These are phyloP conservation scores for Arctostaphylos glauca DNA, from an alignment of 148 eudicot genomes.

Conservation along the genomic window DNA sequence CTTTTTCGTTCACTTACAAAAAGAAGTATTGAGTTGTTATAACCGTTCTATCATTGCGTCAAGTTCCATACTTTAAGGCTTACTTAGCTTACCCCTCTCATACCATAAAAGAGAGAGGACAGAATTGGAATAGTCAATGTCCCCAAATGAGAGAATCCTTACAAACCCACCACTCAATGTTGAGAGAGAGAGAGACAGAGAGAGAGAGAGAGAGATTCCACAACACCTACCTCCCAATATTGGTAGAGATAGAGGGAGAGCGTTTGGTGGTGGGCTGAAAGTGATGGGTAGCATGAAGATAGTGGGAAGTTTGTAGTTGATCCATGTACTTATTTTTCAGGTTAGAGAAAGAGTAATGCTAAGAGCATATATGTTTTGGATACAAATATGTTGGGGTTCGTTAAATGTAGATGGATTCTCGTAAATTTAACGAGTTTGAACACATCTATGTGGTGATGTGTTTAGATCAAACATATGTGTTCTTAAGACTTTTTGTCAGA, in stretches of 20 bases:
- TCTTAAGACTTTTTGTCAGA: no score
- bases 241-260: neutral
- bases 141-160: neutral
- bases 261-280: conserved; percentile 8
- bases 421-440: no score
- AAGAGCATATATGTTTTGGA: no score
- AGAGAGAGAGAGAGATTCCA: conserved; percentile 2
- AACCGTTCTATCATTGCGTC: neutral
- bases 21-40: neutral
- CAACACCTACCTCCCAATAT: neutral
- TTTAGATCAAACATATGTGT: no score
- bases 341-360: no score
- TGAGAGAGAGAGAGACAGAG: neutral
- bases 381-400: neutral
- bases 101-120: neutral
- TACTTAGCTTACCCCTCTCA: neutral
- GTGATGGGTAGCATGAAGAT: neutral
- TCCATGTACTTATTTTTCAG: neutral
- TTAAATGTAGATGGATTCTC: no score
- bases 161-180: neutral
- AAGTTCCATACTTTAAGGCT: conserved; percentile 19
- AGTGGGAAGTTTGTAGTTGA: conserved; percentile 5
- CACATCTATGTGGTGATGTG: no score
- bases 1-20: neutral
- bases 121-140: no score